phyloP scores from a whole-genome alignment of 2,329 filamentous ascomycete species.

The Chaetomium globosum region DNA sequence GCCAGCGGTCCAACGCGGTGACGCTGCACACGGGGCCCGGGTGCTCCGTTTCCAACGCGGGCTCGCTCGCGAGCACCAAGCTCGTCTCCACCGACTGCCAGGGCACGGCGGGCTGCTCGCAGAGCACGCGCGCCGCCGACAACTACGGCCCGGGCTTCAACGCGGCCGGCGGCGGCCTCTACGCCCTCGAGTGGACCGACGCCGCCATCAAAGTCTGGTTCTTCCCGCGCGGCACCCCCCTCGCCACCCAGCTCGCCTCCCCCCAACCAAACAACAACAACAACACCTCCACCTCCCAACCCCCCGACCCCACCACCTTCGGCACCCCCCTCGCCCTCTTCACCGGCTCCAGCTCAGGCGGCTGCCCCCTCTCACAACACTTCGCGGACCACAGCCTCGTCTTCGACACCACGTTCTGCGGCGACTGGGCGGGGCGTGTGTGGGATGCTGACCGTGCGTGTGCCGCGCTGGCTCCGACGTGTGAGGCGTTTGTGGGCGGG shows the following conservation, averaged over 20 bases:
- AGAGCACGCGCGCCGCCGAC: constrained; percentile 53
- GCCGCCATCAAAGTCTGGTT: constrained; percentile 76
- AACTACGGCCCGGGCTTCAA: constrained; percentile 75
- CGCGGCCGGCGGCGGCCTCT: constrained; percentile 67
- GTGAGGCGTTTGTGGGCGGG: constrained; percentile 69
- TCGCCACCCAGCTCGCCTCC: constrained; percentile 34
- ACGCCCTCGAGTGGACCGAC: constrained; percentile 75
- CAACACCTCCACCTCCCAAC: too few relatives aligned
- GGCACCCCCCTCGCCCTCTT: constrained; percentile 43
- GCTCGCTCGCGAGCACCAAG: constrained; percentile 50
- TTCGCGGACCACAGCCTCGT: constrained; percentile 76
- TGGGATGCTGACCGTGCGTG: constrained; percentile 65
- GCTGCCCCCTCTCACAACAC: constrained; percentile 70
- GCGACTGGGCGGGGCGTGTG: constrained; percentile 77
- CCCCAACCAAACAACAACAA: constrained; percentile 53
- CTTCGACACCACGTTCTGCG: constrained; percentile 84
- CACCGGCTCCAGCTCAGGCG: constrained; percentile 59
- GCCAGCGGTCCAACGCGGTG: constrained; percentile 59
- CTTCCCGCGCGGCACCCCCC: constrained; percentile 63
- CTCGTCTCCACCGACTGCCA: constrained; percentile 47
- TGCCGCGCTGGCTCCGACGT: constrained; percentile 58
- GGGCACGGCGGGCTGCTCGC: constrained; percentile 57
- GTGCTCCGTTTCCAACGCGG: constrained; percentile 59
- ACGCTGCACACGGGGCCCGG: constrained; percentile 67
- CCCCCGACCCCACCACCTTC: constrained; percentile 70